Evolutionary conservation across 352 stramenopile species (phyloP).

Genomic region (Pythium aquatile): DNA sequence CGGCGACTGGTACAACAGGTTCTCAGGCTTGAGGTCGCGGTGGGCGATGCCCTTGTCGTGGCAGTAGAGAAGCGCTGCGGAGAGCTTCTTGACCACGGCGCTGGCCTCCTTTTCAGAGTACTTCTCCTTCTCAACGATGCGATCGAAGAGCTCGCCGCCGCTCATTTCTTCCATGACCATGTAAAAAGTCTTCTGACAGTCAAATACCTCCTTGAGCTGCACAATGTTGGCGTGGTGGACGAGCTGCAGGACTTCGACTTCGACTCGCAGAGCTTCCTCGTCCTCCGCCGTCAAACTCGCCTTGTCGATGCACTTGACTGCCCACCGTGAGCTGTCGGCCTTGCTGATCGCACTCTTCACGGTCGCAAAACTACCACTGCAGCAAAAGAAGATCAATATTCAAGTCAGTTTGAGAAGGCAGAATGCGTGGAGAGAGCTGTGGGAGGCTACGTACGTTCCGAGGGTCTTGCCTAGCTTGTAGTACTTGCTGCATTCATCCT

Average conservation of each 20-base stretch:
- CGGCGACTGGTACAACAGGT: slow-evolving; percentile 83
- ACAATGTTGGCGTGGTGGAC: slow-evolving; percentile 89
- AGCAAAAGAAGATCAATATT: slow-evolving; percentile 4
- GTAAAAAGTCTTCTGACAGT: slow-evolving; percentile 89
- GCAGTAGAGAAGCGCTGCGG: slow-evolving; percentile 82
- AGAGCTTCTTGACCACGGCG: slow-evolving; percentile 82
- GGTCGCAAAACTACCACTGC: slow-evolving; percentile 80
- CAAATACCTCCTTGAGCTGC: slow-evolving; percentile 83
- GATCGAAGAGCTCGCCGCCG: slow-evolving; percentile 91
- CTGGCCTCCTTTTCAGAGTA: slow-evolving; percentile 90
- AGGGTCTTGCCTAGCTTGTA: slow-evolving; percentile 90
- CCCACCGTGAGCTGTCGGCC: slow-evolving; percentile 72
- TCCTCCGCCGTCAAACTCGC: slow-evolving; percentile 75
- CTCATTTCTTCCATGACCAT: slow-evolving; percentile 93
- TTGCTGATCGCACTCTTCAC: slow-evolving; percentile 84
- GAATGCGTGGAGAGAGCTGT: neutral
- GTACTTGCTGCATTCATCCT: slow-evolving; percentile 86
- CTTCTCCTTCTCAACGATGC: slow-evolving; percentile 91
- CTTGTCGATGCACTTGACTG: slow-evolving; percentile 87
- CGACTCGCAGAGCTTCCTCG: slow-evolving; percentile 75
- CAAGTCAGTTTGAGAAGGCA: neutral
- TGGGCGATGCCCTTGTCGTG: slow-evolving; percentile 92
- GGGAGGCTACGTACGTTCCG: slow-evolving; percentile 62
- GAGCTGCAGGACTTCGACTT: slow-evolving; percentile 82
- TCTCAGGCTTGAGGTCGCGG: slow-evolving; percentile 87